Evolutionary conservation across 2,329 filamentous ascomycete species (phyloP), one percentile per base, ranked within the genome.

Genomic region (Cryphonectria japonica): DNA sequence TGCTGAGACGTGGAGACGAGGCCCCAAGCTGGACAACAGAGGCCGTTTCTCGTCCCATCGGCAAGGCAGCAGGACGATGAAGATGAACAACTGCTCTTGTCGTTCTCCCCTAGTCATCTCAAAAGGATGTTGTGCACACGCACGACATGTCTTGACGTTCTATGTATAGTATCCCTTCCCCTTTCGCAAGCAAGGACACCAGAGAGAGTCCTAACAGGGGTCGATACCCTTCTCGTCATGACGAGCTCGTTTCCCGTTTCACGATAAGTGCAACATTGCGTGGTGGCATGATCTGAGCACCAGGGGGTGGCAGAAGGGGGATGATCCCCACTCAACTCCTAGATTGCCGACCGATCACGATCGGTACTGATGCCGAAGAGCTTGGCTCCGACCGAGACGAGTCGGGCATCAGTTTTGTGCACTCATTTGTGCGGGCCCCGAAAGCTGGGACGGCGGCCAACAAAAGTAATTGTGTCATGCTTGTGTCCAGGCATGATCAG

Each of bases 331-430:
- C 61, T 46, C 39, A 46, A 32, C 39, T 32, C 46, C 19, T 66
- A 66, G 64, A 66, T 66, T 66, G 50, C 64, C 50, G 34, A 39
- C 26, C 16, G 64, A 66, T 57, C 34, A 57, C 50, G 64, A 66
- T 66, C 64, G 61, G 39, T n/a, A 64, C 26, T 11, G 61, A 43
- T 37, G n/a, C 61, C 39, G 61, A 64, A 29, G 5, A 29, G 11
- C 5, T 29, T 37, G 61, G n/a, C 39, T 4, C n/a, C 16, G 19
- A 61, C 7, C 32, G 34, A 61, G 29, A 59, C 54, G 54, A 32
- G 54, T 19, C 29, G 54, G 54, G 6, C 26, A 16, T 59, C 26
- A 29, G 16, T 16, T 32, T 32, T 22, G 19, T 50, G 54, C 54
- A 59, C 54, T 34, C 8, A 39, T 19, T 37, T 39, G 59, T 61